phyloP scores from a whole-genome alignment of 2,329 filamentous ascomycete genomes.

The Grosmannia penicillata region DNA sequence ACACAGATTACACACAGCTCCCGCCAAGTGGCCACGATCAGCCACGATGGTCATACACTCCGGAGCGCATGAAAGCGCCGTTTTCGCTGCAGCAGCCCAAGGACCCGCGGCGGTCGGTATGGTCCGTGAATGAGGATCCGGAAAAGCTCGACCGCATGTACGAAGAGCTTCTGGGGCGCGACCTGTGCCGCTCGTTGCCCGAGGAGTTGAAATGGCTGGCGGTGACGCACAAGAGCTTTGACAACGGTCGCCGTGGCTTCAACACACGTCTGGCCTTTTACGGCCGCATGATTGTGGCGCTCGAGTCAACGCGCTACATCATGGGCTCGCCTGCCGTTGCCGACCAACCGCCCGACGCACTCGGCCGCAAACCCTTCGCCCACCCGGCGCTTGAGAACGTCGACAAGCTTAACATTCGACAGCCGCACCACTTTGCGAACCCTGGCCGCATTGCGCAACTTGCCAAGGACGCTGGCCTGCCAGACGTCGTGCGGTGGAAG shows the following conservation, averaged over 20 bases:
- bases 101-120: constrained; percentile 37
- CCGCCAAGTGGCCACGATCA: constrained; percentile 5
- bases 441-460: constrained; percentile 53
- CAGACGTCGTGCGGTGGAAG: constrained; percentile 67
- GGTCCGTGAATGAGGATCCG: constrained; percentile 63
- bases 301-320: constrained; percentile 14
- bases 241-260: constrained; percentile 84
- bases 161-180: constrained; percentile 55
- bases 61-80: constrained; percentile 53
- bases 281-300: constrained; percentile 22
- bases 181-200: constrained; percentile 58
- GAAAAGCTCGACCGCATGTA: constrained; percentile 65
- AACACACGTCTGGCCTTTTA: constrained; percentile 87
- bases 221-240: constrained; percentile 95
- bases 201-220: constrained; percentile 96
- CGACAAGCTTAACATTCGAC: constrained; percentile 49
- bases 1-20: neutral
- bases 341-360: constrained; percentile 10
- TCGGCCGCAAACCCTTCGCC: constrained; percentile 48
- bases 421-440: constrained; percentile 46
- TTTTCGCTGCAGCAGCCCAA: constrained; percentile 46
- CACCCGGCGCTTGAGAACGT: constrained; percentile 60
- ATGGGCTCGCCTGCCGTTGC: constrained; percentile 8
- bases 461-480: constrained; percentile 55
- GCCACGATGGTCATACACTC: constrained; percentile 60